A percentile compares a stretch with the other conserved stretches of the same genome.
phyloP scores from a whole-genome alignment of 2,329 filamentous ascomycete genomes.

The Orbilia brochopaga region DNA sequence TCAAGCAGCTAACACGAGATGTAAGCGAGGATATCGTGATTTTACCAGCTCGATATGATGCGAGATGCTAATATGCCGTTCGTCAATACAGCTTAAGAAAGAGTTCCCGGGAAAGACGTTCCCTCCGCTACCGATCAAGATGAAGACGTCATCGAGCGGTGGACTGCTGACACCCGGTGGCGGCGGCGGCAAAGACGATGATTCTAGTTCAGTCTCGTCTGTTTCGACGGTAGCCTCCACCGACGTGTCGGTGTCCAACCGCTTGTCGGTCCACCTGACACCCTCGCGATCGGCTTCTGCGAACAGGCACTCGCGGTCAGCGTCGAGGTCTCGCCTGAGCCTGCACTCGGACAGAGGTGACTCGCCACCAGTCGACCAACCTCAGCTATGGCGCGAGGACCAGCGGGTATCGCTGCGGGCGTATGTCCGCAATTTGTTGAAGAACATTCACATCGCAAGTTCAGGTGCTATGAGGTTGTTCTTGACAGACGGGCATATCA shows the following conservation, averaged over 20 bases:
- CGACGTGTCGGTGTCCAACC: slow-evolving; percentile 24
- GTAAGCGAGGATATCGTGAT: slow-evolving; percentile 35
- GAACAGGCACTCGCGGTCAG: slow-evolving; percentile 50
- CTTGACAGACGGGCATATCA: slow-evolving; percentile 73
- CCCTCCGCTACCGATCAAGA: slow-evolving; percentile 86
- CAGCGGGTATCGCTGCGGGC: slow-evolving; percentile 90
- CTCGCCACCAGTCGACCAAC: slow-evolving; percentile 28
- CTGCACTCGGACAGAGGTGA: slow-evolving; percentile 40
- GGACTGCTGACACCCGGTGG: slow-evolving; percentile 63
- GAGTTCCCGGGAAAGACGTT: slow-evolving; percentile 92
- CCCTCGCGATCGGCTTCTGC: slow-evolving; percentile 24
- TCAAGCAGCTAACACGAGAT: slow-evolving; percentile 76
- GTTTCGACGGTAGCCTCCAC: slow-evolving; percentile 77
- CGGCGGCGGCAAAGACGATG: slow-evolving; percentile 69
- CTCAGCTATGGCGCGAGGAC: slow-evolving; percentile 77
- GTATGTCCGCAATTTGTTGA: slow-evolving; percentile 82
- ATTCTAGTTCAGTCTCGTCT: slow-evolving; percentile 67
- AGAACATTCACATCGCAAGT: slow-evolving; percentile 81
- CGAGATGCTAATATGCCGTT: not conserved
- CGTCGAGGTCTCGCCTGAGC: slow-evolving; percentile 52
- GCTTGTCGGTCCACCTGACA: slow-evolving; percentile 58
- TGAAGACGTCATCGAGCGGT: slow-evolving; percentile 73
- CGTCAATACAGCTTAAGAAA: slow-evolving; percentile 64
- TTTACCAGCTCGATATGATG: not conserved
- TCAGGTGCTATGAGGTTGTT: slow-evolving; percentile 87